A percentile compares a stretch with the other conserved stretches of the same genome.
Conservation (phyloP, 495 filamentous ascomycete species). For the Xylaria venustula region DNA sequence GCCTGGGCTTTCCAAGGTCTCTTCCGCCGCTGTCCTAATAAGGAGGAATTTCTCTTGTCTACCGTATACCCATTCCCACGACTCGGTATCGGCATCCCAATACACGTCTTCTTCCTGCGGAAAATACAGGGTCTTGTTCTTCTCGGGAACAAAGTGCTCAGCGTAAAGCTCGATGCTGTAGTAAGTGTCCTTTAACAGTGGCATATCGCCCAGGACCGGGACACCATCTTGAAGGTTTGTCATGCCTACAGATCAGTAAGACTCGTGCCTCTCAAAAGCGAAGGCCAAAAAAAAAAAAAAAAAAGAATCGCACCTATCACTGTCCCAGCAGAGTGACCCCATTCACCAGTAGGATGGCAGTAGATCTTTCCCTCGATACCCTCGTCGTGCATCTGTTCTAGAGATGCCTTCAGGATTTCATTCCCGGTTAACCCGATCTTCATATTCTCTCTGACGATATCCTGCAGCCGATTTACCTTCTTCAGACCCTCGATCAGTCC, state of each 20-base stretch:
- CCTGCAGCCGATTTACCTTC: constrained; percentile 44
- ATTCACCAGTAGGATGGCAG: constrained; percentile 49
- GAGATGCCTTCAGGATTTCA: constrained; percentile 34
- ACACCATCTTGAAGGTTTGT: constrained; percentile 45
- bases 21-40: constrained; percentile 26
- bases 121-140: constrained; percentile 38
- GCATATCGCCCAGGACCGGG: constrained; percentile 41
- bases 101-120: constrained; percentile 48
- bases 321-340: constrained; percentile 48
- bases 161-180: constrained; percentile 49
- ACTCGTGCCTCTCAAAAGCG: neutral
- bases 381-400: constrained; percentile 38
- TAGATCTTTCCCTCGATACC: constrained; percentile 47
- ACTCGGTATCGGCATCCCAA: constrained; percentile 28
- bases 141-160: constrained; percentile 44
- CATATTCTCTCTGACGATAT: constrained; percentile 44
- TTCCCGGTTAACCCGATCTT: constrained; percentile 40
- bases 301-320: constrained; percentile 36
- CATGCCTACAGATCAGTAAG: constrained; percentile 36
- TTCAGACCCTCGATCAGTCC: constrained; percentile 38
- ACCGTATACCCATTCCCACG: constrained; percentile 48
- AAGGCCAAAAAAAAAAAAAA: neutral
- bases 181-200: constrained; percentile 39
- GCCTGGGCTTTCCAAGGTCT: neutral
- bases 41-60: constrained; percentile 44